A percentile compares a stretch with the other conserved stretches of the same genome.
Evolutionary conservation across 2,329 filamentous ascomycete species (phyloP).

Genomic region (Pestalotiopsis sp.): DNA sequence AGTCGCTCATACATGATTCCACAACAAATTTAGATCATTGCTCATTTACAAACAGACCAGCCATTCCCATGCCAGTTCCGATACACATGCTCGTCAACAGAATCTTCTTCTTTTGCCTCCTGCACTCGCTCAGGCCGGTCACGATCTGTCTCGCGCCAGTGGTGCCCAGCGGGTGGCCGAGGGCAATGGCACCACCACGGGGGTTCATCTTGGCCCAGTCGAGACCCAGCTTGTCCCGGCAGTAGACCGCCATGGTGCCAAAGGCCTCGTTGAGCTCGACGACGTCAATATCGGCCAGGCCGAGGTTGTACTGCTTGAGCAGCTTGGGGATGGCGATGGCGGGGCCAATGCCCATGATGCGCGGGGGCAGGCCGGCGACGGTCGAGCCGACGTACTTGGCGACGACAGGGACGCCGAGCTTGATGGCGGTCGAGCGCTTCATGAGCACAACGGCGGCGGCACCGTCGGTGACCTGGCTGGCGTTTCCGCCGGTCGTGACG

Average conservation of each 20-base stretch:
- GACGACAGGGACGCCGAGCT: constrained; percentile 86
- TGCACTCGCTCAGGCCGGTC: constrained; percentile 83
- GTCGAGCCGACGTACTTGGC: constrained; percentile 95
- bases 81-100: constrained; percentile 91
- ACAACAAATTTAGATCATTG: constrained; percentile 28
- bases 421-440: constrained; percentile 88
- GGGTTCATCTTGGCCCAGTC: constrained; percentile 80
- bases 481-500: constrained; percentile 88
- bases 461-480: constrained; percentile 92
- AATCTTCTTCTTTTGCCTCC: constrained; percentile 86
- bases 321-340: constrained; percentile 80
- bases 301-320: constrained; percentile 76
- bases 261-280: constrained; percentile 98
- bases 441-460: constrained; percentile 88
- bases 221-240: constrained; percentile 71
- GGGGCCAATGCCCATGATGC: constrained; percentile 96
- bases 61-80: constrained; percentile 71
- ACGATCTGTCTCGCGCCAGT: constrained; percentile 83
- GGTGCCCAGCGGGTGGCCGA: constrained; percentile 80
- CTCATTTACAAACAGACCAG: constrained; percentile 67
- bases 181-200: constrained; percentile 78
- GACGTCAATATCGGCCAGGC: constrained; percentile 82
- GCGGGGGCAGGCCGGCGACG: constrained; percentile 84
- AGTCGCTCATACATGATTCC: neutral
- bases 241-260: constrained; percentile 97